A percentile compares a stretch with the other conserved stretches of the same genome.
Conservation (phyloP, 805 yeast species). For the Scheffersomyces lignosus region DNA sequence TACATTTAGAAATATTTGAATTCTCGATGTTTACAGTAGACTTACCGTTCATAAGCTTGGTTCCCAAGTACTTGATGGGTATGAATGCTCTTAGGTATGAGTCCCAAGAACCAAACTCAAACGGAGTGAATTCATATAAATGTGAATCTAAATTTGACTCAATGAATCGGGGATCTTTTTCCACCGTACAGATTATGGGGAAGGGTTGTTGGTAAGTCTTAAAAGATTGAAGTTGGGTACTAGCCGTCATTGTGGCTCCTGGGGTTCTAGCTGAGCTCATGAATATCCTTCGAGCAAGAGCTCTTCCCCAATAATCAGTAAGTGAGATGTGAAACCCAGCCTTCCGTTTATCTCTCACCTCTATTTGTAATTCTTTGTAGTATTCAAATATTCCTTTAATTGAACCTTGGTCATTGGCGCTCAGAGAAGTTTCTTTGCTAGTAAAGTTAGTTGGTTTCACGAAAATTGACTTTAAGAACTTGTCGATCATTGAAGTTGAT, state of each 20-base stretch:
- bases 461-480: slow-evolving; percentile 1
- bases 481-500: neutral
- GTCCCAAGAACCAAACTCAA: slow-evolving; percentile 72
- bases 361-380: slow-evolving; percentile 53
- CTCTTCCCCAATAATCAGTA: slow-evolving; percentile 72
- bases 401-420: neutral
- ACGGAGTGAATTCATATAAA: slow-evolving; percentile 61
- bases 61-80: slow-evolving; percentile 53
- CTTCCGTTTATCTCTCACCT: slow-evolving; percentile 51
- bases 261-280: slow-evolving; percentile 33
- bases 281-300: slow-evolving; percentile 50
- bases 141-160: slow-evolving; percentile 38
- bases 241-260: slow-evolving; percentile 39
- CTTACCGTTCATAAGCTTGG: slow-evolving; percentile 44
- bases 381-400: slow-evolving; percentile 36
- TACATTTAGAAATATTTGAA: slow-evolving; percentile 37
- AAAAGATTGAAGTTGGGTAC: slow-evolving; percentile 34
- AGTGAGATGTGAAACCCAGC: slow-evolving; percentile 57
- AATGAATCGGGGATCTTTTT: slow-evolving; percentile 35
- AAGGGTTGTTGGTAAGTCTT: slow-evolving; percentile 43
- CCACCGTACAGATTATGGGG: slow-evolving; percentile 46
- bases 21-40: slow-evolving; percentile 26
- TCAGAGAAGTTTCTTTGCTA: neutral
- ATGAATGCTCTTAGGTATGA: slow-evolving; percentile 45
- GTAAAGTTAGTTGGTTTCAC: slow-evolving; percentile 3